Evolutionary conservation across 495 filamentous ascomycete species (phyloP), one percentile per base, ranked within the genome.

Genomic region (Neurospora sp.): DNA sequence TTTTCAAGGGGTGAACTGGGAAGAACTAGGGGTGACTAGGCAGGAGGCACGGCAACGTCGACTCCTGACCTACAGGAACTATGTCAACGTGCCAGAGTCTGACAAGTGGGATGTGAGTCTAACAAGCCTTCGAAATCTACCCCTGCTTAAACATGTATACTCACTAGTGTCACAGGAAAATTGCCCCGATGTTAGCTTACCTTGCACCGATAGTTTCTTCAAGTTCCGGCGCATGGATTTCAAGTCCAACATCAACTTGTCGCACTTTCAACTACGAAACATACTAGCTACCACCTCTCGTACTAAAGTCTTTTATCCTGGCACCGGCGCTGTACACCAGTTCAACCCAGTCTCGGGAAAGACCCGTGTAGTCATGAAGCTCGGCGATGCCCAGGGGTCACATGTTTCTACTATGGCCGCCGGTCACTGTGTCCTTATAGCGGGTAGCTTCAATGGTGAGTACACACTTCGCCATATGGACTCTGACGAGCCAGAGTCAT

Each of bases 201-300:
- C 81, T 3, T 82, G 84, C 48, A 81, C 78, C 9, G 86, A 87
- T 37, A 86, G 85, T 73, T 93, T 87, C 79, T 95, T 93, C 81
- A 84, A 86, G 19, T 96, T 91, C 74, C 88, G 88, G 24, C 85
- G 88, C 37, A 93, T 94, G 89, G 87, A 92, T 73, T 89, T 92
- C 4, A 81, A 84, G 42, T 86, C 88, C 37, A 86, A 89, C 54
- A 87, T 92, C 24, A 86, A 87, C 37, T 82, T 95, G 34, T 84
- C 91, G 42, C 95, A 98, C 81, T 97, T 97, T 76, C 95, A 98
- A 77, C 88, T 98, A 19, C 92, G 95, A 69, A 95, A 97, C 79
- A 82, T 96, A 2, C 85, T 98, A 73, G 90, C 90, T 3, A 88
- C 90, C 69, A 88, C 89, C 21, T 92, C 91, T 11, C 90, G 90